These are phyloP conservation scores for Rhizopus stolonifer DNA, from an alignment of 371 early-diverging fungal genomes.

Conservation along the genomic window DNA sequence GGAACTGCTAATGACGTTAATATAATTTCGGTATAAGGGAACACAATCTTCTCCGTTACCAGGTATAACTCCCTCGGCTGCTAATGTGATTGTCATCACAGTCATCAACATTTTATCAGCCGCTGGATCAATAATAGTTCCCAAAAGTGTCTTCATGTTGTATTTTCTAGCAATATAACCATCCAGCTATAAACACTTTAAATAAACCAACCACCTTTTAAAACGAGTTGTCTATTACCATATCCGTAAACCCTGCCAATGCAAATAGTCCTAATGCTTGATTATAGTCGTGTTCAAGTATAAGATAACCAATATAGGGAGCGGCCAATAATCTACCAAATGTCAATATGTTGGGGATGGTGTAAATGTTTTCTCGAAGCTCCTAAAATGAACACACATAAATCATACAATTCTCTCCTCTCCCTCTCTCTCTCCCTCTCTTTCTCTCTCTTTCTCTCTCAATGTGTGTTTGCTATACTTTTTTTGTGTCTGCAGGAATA, in stretches of 20 bases:
- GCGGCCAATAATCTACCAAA: slow-evolving; percentile 72
- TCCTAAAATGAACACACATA: background rate
- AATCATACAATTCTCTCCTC: background rate
- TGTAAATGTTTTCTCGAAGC: slow-evolving; percentile 77
- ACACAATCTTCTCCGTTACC: slow-evolving; percentile 39
- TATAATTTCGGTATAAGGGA: background rate
- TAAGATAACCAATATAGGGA: slow-evolving; percentile 88
- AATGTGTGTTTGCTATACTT: background rate
- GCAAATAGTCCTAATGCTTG: slow-evolving; percentile 75
- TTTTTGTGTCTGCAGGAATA: background rate
- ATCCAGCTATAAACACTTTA: slow-evolving; percentile 66
- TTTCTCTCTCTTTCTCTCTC: too few relatives aligned
- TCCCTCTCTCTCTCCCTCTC: too few relatives aligned
- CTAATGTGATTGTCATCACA: slow-evolving; percentile 79
- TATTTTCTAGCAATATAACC: slow-evolving; percentile 91
- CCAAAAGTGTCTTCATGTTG: slow-evolving; percentile 83
- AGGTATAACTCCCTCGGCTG: slow-evolving; percentile 76
- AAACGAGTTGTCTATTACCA: slow-evolving; percentile 44
- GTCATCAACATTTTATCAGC: slow-evolving; percentile 97
- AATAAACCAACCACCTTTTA: background rate
- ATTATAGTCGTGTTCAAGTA: slow-evolving; percentile 69
- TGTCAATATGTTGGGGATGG: slow-evolving; percentile 87
- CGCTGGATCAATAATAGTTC: slow-evolving; percentile 93
- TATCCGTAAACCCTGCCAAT: slow-evolving; percentile 83
- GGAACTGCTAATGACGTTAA: slow-evolving; percentile 49